Evolutionary conservation across 2,329 filamentous ascomycete species (phyloP).

Genomic region (Pochonia chlamydosporia): DNA sequence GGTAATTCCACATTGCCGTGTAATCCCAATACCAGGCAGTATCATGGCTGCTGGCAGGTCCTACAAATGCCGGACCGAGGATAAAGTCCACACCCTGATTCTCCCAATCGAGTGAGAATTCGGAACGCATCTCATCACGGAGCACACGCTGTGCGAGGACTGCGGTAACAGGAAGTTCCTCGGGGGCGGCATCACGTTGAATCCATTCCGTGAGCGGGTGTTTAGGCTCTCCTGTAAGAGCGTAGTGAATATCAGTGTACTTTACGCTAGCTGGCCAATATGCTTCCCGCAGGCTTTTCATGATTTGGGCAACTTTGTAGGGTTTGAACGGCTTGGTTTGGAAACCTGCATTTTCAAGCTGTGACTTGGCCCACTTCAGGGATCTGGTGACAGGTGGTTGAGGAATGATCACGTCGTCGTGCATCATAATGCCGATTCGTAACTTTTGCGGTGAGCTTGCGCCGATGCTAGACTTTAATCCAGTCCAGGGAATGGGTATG

Average conservation of each 20-base stretch:
- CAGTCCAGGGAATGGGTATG: constrained; percentile 26
- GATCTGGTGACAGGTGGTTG: constrained; percentile 25
- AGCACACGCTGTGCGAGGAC: constrained; percentile 19
- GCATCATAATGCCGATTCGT: constrained; percentile 36
- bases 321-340: constrained; percentile 4
- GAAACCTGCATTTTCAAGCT: constrained; percentile 2
- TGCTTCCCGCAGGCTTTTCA: background rate
- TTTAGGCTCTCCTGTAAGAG: constrained; percentile 20
- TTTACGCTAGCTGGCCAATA: constrained; percentile 1
- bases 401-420: constrained; percentile 30
- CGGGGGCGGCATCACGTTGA: constrained; percentile 12
- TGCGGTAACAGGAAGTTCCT: constrained; percentile 5
- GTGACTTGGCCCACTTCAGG: constrained; percentile 1
- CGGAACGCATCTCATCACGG: constrained; percentile 23
- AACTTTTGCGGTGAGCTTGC: constrained; percentile 10
- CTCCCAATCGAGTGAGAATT: constrained; percentile 27
- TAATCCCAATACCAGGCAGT: constrained; percentile 30
- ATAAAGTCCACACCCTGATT: constrained; percentile 28
- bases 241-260: constrained; percentile 8
- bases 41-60: constrained; percentile 27
- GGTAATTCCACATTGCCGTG: constrained; percentile 29
- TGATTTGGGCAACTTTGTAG: background rate
- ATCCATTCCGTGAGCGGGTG: constrained; percentile 20
- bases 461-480: constrained; percentile 12
- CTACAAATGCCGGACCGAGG: constrained; percentile 14